Percentiles rank a stretch among this genome's conserved stretches.
Conservation (phyloP, 2,329 filamentous ascomycete species). For the Fusarium euwallaceae region DNA sequence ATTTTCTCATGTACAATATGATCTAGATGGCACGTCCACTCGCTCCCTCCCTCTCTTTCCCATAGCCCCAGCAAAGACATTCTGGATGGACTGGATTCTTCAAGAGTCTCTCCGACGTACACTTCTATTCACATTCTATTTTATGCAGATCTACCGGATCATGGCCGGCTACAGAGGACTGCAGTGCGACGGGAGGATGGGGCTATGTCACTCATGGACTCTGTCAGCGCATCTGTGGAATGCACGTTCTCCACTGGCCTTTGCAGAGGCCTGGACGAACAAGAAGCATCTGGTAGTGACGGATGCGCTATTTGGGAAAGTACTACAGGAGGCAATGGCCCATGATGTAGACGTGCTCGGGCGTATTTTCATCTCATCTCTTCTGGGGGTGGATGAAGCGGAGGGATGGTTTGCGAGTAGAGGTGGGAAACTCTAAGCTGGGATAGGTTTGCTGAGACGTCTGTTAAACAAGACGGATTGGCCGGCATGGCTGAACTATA, state of each 20-base stretch:
- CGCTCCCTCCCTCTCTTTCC: conserved; percentile 50
- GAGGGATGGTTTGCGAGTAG: conserved; percentile 51
- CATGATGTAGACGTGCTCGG: conserved; percentile 61
- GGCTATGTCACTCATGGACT: conserved; percentile 55
- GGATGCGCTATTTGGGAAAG: conserved; percentile 44
- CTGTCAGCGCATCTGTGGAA: conserved; percentile 56
- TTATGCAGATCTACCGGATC: conserved; percentile 55
- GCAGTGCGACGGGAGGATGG: conserved; percentile 48
- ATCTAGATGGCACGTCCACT: conserved; percentile 28
- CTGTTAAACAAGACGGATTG: not conserved
- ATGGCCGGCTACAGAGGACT: conserved; percentile 46
- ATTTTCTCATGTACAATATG: conserved; percentile 50
- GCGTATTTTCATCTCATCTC: conserved; percentile 50
- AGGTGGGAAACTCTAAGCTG: conserved; percentile 33
- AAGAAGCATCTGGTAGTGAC: conserved; percentile 53
- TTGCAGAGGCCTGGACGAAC: conserved; percentile 54
- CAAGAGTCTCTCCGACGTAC: conserved; percentile 68
- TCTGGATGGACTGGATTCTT: conserved; percentile 66
- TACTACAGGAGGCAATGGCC: conserved; percentile 53
- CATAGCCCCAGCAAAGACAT: conserved; percentile 56
- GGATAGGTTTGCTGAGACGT: not conserved
- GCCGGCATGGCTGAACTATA: not conserved
- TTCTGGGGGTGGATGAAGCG: conserved; percentile 51
- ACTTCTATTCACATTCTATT: conserved; percentile 61
- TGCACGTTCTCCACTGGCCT: conserved; percentile 52